Evolutionary conservation across 805 yeast genomes (phyloP).

Genomic region (Lachancea lanzarotensis): DNA sequence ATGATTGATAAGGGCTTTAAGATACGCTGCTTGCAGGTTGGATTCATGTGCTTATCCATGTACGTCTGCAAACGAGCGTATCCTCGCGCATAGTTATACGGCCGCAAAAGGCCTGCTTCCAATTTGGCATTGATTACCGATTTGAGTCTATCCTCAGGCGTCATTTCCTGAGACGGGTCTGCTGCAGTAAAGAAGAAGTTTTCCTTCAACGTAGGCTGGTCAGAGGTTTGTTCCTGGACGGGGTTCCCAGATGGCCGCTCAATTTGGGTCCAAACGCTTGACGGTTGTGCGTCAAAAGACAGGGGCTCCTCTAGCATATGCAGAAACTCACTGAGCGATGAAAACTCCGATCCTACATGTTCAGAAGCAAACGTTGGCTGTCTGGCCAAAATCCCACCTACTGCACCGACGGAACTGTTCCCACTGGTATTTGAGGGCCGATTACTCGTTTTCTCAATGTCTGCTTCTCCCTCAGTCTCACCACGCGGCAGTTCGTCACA

Average conservation of each 20-base stretch:
- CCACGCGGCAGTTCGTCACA: constrained; percentile 45
- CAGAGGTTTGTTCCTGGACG: constrained; percentile 10
- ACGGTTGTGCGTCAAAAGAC: constrained; percentile 23
- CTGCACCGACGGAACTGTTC: background rate
- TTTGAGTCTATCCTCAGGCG: constrained; percentile 88
- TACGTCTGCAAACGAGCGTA: constrained; percentile 83
- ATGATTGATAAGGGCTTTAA: constrained; percentile 78
- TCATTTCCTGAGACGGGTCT: constrained; percentile 89
- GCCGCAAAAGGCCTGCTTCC: constrained; percentile 87
- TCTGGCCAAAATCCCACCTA: constrained; percentile 33
- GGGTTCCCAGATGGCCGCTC: background rate
- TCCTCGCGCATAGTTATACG: constrained; percentile 90
- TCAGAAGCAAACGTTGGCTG: constrained; percentile 83
- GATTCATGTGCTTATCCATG: constrained; percentile 89
- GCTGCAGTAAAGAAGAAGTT: constrained; percentile 94
- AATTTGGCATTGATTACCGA: constrained; percentile 91
- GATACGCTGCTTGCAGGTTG: constrained; percentile 75
- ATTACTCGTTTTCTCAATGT: constrained; percentile 1
- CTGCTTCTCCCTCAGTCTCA: constrained; percentile 8
- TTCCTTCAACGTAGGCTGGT: constrained; percentile 72
- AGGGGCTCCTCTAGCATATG: constrained; percentile 83
- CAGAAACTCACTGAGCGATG: constrained; percentile 80
- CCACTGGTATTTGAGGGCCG: background rate
- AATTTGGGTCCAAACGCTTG: background rate
- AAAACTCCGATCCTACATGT: constrained; percentile 88